Evolutionary conservation across 1,284 basidiomycete species (phyloP), one percentile per base, ranked within the genome.

Genomic region (Irpex sp.): DNA sequence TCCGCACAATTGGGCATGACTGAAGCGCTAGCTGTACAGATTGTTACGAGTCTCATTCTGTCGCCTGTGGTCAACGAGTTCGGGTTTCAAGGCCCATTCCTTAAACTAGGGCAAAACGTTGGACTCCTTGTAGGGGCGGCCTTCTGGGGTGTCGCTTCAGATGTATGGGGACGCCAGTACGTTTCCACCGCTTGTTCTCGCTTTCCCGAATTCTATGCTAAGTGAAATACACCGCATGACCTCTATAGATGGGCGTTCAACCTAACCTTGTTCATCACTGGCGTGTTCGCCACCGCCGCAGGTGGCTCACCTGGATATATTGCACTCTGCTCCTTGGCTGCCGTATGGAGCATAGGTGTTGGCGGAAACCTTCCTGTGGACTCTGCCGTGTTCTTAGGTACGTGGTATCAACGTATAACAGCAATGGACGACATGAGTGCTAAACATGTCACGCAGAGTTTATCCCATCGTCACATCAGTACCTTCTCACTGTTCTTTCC

Each of bases 301-400:
- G 87, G 86, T 15, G 86, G 78, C 0, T 85, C 87, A 0, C 81
- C 82, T 0, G 82, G 85, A 65, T 83, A 74, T 59, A 66, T 82
- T 44, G 76, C 82, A 0, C 76, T 91, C 15, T 82, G 81, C 58
- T 79, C 83, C 0, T 76, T 89, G 40, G 76, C 81, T 0, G 82
- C 86, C 0, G 75, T 85, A 2, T 85, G 85, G 78, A 84, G 85
- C 2, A 74, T 88, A 4, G 87, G 88, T 1, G 90, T 87, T 1
- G 92, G 84, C 44, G 86, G 87, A n/a, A 91, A 91, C 69, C 72
- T 89, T 55, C 87, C 92, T 0, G 90, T 94, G 5, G 92, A 94
- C 72, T 89, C 89, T 13, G 86, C 90, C 0, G 87, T 93, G 58
- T 91, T 92, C 71, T 80, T 93, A 11, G 88, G 90, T 91, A 62